Conservation (phyloP, 2,329 filamentous ascomycete genomes). For the Colletotrichum tropicicola region DNA sequence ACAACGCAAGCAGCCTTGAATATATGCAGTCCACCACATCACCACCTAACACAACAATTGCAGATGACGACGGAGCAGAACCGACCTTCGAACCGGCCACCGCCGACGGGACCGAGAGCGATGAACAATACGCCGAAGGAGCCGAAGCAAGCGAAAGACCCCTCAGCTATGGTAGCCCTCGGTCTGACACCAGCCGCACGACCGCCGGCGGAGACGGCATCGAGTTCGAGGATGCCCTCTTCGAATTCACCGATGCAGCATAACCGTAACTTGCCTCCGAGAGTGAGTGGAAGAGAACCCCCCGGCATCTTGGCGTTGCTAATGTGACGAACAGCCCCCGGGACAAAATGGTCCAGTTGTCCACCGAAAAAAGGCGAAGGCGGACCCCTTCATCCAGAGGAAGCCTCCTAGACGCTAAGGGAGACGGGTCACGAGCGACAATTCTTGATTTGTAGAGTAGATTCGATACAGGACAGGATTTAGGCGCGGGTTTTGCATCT, state of each 20-base stretch:
- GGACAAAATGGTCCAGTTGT: conserved; percentile 28
- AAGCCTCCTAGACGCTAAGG: conserved; percentile 37
- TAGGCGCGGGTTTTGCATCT: conserved; percentile 15
- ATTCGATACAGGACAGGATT: conserved; percentile 10
- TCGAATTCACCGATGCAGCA: background rate
- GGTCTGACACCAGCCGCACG: conserved; percentile 57
- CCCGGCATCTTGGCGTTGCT: background rate
- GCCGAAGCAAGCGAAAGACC: conserved; percentile 47
- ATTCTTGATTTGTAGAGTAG: conserved; percentile 24
- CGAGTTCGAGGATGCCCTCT: conserved; percentile 23
- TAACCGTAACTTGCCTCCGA: conserved; percentile 17
- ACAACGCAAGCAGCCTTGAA: background rate
- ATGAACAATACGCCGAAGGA: conserved; percentile 26
- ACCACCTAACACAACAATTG: conserved; percentile 13
- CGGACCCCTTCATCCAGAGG: conserved; percentile 55
- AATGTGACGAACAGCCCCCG: conserved; percentile 7
- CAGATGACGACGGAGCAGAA: conserved; percentile 29
- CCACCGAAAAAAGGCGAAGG: conserved; percentile 49
- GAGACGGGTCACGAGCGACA: background rate
- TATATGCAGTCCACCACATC: background rate
- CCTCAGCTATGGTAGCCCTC: conserved; percentile 61
- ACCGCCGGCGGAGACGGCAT: conserved; percentile 40
- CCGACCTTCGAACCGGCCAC: conserved; percentile 16
- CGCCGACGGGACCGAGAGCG: conserved; percentile 31
- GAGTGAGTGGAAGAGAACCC: background rate